Base-by-base conservation (phyloP, 23 red algal genomes). In the Agarophyton chilense region DNA sequence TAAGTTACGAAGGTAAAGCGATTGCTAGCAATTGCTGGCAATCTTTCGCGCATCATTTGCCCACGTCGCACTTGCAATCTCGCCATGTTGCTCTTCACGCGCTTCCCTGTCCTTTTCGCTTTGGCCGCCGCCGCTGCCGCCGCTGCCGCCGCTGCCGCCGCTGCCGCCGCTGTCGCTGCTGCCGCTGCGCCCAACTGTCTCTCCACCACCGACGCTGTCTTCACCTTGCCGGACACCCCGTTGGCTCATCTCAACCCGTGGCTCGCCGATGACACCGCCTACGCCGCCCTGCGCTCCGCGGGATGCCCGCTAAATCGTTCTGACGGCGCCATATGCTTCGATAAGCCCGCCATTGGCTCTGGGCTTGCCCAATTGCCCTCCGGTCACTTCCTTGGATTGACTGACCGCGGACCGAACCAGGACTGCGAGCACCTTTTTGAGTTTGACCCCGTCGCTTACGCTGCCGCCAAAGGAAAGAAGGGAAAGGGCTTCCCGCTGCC, bases 351-450 rank as follows among this genome's bases (percentile, higher is more conserved):
- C n/a, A 55, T 92, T 34, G 89, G 78, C 7, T 92, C 89, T n/a
- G 89, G 89, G 0, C 78, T 92, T 33, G 66, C 89, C 38, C 52
- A 72, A 22, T 18, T 92, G 16, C 32, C 81, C 2, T 47, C 63
- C 14, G 50, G 52, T 31, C n/a, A 41, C 1, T 75, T 83, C 14
- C 45, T 83, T 0, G 89, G 60, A 14, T 18, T 92, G 0, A 92
- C 89, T 21, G 89, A 92, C 67, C 89, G 73, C 22, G 89, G 89
- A 12, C 89, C 89, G 4, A 92, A 60, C 40, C 89, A 92, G 71
- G 55, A 44, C 50, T 92, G 89, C 29, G 78, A 50, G 18, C 22
- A 32, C 10, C 78, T 92, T n/a, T 53, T 41, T 33, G 60, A 44
- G 18, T 29, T 92, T 17, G 89, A 92, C 29, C 45, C 24, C 10